Evolutionary conservation across 2,329 filamentous ascomycete species (phyloP), one percentile per base, ranked within the genome.

Genomic region (Metarhizium robertsii): DNA sequence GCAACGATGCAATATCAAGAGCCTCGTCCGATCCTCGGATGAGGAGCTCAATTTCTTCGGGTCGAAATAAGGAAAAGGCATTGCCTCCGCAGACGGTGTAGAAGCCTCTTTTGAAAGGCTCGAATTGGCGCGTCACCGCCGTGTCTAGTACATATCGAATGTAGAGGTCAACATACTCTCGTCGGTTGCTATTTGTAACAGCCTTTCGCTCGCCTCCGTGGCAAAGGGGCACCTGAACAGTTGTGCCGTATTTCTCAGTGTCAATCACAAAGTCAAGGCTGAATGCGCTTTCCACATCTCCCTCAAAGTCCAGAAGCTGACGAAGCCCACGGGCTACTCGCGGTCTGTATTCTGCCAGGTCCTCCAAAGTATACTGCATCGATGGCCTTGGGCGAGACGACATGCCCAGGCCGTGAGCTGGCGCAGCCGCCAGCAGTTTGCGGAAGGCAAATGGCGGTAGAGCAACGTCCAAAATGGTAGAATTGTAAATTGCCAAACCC

Each of bases 31-130:
- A 94, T 11, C 91, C 91, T 53, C 91, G 80, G 5, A 96, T 81
- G 1, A 96, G 79, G 3, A 95, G 79, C 67, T 96, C 92, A 59
- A 96, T 95, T 68, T 96, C 92, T 67, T 96, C 91, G 0, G 92
- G 87, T 16, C 89, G 83, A 69, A 96, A 96, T 2, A 96, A 79
- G 1, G 87, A 90, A 40, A 96, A 76, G 0, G 92, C 91, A 66
- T 94, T 95, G 40, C 91, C 90, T 40, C 87, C 88, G 66, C 90
- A 95, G 32, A 96, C 90, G 0, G 88, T 95, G 68, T 90, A 96
- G 71, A 96, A 96, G 1, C 92, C 92, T 54, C 91, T 83, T 67
- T 94, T 94, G 77, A 96, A 96, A 0, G 92, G 91, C 66, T 95
- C 90, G 61, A 95, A 96, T 65, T 96, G 91, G 45, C 89, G 81